These are phyloP conservation scores for Ogataea glucozyma DNA, from an alignment of 805 yeast genomes.

Conservation along the genomic window DNA sequence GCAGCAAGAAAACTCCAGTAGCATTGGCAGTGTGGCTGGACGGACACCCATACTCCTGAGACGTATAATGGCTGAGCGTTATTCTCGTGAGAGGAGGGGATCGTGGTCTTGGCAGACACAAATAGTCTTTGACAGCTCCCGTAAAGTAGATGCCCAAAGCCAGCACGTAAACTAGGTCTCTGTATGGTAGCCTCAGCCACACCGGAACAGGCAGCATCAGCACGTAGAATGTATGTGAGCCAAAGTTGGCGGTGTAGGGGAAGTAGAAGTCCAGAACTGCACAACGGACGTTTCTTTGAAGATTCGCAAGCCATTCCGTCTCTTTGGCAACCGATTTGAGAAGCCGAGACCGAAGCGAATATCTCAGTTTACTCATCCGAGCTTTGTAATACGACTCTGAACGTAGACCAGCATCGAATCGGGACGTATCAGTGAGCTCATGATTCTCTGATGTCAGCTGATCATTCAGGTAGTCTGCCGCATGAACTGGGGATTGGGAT, in stretches of 20 bases:
- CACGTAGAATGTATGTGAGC: conserved; percentile 92
- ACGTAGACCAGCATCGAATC: conserved; percentile 72
- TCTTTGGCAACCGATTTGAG: conserved; percentile 64
- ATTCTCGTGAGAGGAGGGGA: conserved; percentile 91
- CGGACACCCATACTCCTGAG: conserved; percentile 94
- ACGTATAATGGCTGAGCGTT: conserved; percentile 87
- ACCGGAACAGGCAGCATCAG: conserved; percentile 80
- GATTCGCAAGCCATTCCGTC: conserved; percentile 52
- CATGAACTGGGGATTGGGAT: conserved; percentile 1
- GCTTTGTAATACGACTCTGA: conserved; percentile 64
- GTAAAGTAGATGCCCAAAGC: conserved; percentile 72
- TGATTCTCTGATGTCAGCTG: conserved; percentile 13
- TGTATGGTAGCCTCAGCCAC: conserved; percentile 73
- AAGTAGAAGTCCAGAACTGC: conserved; percentile 69
- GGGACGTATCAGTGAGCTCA: conserved; percentile 27
- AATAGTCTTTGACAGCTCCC: conserved; percentile 78
- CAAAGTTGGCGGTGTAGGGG: conserved; percentile 85
- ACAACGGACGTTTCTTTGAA: conserved; percentile 56
- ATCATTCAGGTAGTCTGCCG: conserved; percentile 13
- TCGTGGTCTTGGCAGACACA: conserved; percentile 89
- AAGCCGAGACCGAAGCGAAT: conserved; percentile 50
- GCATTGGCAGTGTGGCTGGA: conserved; percentile 95
- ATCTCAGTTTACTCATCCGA: conserved; percentile 57
- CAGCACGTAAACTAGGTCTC: conserved; percentile 60
- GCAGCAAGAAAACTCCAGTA: conserved; percentile 67